Conservation (phyloP, 2,329 filamentous ascomycete species). For the Ambrosiella cleistominuta region DNA sequence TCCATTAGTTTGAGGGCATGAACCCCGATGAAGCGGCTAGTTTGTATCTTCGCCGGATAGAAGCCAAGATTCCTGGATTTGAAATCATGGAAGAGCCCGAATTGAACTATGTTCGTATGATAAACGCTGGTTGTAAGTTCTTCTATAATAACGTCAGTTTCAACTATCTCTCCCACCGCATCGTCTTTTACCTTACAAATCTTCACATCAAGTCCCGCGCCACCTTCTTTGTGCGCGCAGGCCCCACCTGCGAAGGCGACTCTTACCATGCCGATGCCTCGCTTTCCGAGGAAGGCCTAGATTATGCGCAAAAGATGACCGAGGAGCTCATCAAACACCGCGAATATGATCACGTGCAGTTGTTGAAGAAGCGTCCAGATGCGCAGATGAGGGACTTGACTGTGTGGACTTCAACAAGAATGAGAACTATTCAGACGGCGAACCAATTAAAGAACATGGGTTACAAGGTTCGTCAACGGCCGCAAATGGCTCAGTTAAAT, state of each 20-base stretch:
- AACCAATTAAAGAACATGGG: constrained; percentile 62
- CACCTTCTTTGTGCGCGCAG: constrained; percentile 82
- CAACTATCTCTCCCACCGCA: constrained; percentile 88
- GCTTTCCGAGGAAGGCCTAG: constrained; percentile 59
- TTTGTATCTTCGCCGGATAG: constrained; percentile 78
- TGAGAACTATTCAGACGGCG: constrained; percentile 79
- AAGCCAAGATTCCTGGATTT: constrained; percentile 83
- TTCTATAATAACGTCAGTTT: constrained; percentile 96
- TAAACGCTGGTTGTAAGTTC: constrained; percentile 84
- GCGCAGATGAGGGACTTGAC: constrained; percentile 61
- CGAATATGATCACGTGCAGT: constrained; percentile 56
- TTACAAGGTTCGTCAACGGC: constrained; percentile 75
- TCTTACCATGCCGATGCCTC: constrained; percentile 83
- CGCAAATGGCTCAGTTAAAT: constrained; percentile 94
- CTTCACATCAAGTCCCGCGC: constrained; percentile 89
- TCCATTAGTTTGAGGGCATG: constrained; percentile 65
- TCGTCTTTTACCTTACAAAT: constrained; percentile 96
- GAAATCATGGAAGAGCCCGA: constrained; percentile 92
- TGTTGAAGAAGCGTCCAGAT: constrained; percentile 48
- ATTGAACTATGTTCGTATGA: constrained; percentile 98
- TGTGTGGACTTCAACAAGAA: constrained; percentile 87
- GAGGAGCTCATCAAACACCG: constrained; percentile 69
- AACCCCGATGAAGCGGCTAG: constrained; percentile 79
- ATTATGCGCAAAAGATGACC: constrained; percentile 73
- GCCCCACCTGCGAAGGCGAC: constrained; percentile 71